phyloP scores from a whole-genome alignment of 2,329 filamentous ascomycete genomes.

The Calcarisporium arbuscula region DNA sequence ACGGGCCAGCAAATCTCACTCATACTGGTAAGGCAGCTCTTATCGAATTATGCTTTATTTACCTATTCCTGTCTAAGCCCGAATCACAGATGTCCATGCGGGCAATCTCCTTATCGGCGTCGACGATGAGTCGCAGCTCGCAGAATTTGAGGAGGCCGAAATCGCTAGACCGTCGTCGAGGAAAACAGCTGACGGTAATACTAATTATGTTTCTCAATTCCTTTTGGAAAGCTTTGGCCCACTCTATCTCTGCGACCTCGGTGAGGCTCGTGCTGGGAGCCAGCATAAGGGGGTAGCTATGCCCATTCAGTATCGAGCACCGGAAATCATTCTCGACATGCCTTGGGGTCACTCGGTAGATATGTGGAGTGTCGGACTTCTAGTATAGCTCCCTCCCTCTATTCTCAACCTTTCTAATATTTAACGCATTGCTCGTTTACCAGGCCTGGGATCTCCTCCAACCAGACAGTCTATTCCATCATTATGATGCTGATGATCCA shows the following conservation, averaged over 20 bases:
- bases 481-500: constrained; percentile 15
- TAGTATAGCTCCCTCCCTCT: constrained; percentile 18
- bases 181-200: constrained; percentile 19
- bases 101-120: constrained; percentile 30
- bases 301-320: constrained; percentile 25
- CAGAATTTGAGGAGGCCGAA: constrained; percentile 24
- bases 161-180: constrained; percentile 21
- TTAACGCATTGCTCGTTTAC: background rate
- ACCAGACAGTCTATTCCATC: constrained; percentile 13
- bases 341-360: constrained; percentile 26
- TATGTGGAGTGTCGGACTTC: constrained; percentile 27
- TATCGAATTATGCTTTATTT: too few species aligned
- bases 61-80: constrained; percentile 1
- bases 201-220: constrained; percentile 25
- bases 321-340: constrained; percentile 30
- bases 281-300: constrained; percentile 18
- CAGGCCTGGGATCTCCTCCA: constrained; percentile 21
- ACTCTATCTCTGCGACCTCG: constrained; percentile 27
- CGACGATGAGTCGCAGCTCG: constrained; percentile 21
- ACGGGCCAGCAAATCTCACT: constrained; percentile 17
- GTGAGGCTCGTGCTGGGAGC: constrained; percentile 26
- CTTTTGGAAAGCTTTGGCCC: constrained; percentile 23
- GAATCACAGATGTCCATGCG: constrained; percentile 25
- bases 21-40: constrained; percentile 19
- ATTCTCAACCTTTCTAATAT: constrained; percentile 3